Conservation (phyloP, 2,329 filamentous ascomycete genomes). For the Dactylellina parvicollis region DNA sequence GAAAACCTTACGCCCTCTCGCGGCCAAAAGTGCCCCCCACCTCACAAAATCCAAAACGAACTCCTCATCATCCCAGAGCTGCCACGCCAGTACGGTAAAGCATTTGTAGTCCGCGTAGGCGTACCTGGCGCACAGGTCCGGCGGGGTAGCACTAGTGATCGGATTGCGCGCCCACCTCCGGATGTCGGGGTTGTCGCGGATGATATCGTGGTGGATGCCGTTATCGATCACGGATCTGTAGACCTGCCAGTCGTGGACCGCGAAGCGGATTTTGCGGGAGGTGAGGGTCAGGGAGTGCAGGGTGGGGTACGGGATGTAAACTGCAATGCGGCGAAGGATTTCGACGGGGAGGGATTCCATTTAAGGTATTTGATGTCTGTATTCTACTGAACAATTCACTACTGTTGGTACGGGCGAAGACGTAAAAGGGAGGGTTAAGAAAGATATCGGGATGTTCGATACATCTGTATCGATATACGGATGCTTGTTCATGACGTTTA, state of each 20-base stretch:
- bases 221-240: constrained; percentile 31
- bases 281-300: constrained; percentile 19
- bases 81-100: neutral
- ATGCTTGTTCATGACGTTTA: no score
- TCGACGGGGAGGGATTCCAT: constrained; percentile 45
- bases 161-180: constrained; percentile 19
- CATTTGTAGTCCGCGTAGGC: constrained; percentile 31
- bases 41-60: constrained; percentile 6
- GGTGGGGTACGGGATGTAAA: constrained; percentile 30
- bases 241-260: constrained; percentile 44
- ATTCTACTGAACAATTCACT: neutral
- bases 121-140: constrained; percentile 8
- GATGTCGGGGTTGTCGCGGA: neutral
- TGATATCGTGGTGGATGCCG: neutral
- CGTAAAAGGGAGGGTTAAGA: no score
- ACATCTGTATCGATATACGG: no score
- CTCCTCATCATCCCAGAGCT: neutral
- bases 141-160: neutral
- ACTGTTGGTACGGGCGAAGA: no score
- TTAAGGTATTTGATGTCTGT: neutral
- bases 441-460: no score
- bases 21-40: constrained; percentile 22
- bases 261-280: constrained; percentile 33
- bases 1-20: constrained; percentile 28
- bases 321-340: constrained; percentile 34